These are phyloP conservation scores for Whalleya microplaca DNA, from an alignment of 2,329 filamentous ascomycete species.

Conservation along the genomic window DNA sequence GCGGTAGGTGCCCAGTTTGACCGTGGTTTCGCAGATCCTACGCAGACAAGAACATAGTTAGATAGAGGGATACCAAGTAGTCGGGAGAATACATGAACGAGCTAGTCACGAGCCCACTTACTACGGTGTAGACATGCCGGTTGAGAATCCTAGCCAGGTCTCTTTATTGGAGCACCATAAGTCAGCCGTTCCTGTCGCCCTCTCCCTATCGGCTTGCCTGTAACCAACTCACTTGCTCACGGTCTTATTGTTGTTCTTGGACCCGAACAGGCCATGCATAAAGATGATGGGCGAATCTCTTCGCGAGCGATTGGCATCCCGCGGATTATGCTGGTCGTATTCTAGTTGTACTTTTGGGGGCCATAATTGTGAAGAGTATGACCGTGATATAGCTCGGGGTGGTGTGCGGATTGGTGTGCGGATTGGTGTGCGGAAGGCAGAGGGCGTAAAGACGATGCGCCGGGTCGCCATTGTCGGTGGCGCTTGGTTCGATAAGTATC, in stretches of 20 bases:
- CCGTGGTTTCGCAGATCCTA: constrained; percentile 93
- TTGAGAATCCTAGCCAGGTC: constrained; percentile 79
- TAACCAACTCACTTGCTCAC: constrained; percentile 82
- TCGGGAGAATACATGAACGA: not conserved
- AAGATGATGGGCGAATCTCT: constrained; percentile 73
- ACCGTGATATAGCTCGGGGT: constrained; percentile 15
- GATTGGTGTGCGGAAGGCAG: too few species aligned
- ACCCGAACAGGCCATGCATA: constrained; percentile 91
- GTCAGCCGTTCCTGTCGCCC: not conserved
- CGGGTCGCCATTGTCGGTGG: constrained; percentile 17
- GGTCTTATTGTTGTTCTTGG: constrained; percentile 90
- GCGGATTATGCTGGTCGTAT: constrained; percentile 69
- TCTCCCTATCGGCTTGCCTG: not conserved
- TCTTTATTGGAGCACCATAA: constrained; percentile 47
- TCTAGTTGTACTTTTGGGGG: constrained; percentile 46
- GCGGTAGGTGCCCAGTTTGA: constrained; percentile 76
- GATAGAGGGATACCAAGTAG: constrained; percentile 7
- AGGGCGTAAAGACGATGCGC: constrained; percentile 20
- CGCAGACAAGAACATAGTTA: constrained; percentile 12
- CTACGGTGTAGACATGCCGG: constrained; percentile 80
- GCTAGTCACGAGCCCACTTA: constrained; percentile 45
- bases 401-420: too few species aligned
- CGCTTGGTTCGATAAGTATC: not conserved
- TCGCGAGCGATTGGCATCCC: constrained; percentile 46
- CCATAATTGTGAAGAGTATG: constrained; percentile 4